Evolutionary conservation across 1,139 yeast genomes (phyloP).

Genomic region (Diutina neorugosa): DNA sequence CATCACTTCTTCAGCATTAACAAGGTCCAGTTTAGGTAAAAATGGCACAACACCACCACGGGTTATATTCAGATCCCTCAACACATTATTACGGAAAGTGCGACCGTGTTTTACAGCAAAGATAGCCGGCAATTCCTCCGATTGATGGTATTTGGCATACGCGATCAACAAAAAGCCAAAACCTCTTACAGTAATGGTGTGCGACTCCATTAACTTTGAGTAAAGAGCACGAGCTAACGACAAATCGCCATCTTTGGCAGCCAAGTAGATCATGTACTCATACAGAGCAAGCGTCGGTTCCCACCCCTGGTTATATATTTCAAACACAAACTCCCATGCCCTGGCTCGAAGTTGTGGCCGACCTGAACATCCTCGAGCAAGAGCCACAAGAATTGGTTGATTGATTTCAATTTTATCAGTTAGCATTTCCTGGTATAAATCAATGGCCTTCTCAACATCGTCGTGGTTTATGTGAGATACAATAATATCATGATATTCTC

Average conservation of each 20-base stretch:
- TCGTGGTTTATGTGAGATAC: slow-evolving; percentile 49
- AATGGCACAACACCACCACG: slow-evolving; percentile 33
- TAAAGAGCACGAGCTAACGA: slow-evolving; percentile 64
- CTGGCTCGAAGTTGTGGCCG: slow-evolving; percentile 32
- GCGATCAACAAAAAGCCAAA: slow-evolving; percentile 45
- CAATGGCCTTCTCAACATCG: slow-evolving; percentile 63
- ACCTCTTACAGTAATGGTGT: slow-evolving; percentile 27
- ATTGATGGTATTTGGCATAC: slow-evolving; percentile 30
- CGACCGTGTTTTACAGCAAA: slow-evolving; percentile 33
- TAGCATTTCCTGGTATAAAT: slow-evolving; percentile 63
- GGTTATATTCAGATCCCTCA: slow-evolving; percentile 16
- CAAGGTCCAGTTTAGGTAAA: slow-evolving; percentile 42
- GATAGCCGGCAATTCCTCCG: slow-evolving; percentile 23
- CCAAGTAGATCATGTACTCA: slow-evolving; percentile 59
- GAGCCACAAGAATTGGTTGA: slow-evolving; percentile 42
- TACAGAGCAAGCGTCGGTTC: slow-evolving; percentile 40
- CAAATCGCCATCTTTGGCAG: slow-evolving; percentile 73
- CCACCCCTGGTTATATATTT: slow-evolving; percentile 44
- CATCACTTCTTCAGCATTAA: slow-evolving; percentile 31
- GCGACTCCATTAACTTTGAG: slow-evolving; percentile 35
- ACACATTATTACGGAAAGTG: slow-evolving; percentile 31
- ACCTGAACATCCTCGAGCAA: slow-evolving; percentile 66
- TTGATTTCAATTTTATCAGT: slow-evolving; percentile 16
- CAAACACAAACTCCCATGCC: slow-evolving; percentile 74
- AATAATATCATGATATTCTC: slow-evolving; percentile 61